phyloP scores from a whole-genome alignment of 2,329 filamentous ascomycete genomes.

The Helotiales sp. region DNA sequence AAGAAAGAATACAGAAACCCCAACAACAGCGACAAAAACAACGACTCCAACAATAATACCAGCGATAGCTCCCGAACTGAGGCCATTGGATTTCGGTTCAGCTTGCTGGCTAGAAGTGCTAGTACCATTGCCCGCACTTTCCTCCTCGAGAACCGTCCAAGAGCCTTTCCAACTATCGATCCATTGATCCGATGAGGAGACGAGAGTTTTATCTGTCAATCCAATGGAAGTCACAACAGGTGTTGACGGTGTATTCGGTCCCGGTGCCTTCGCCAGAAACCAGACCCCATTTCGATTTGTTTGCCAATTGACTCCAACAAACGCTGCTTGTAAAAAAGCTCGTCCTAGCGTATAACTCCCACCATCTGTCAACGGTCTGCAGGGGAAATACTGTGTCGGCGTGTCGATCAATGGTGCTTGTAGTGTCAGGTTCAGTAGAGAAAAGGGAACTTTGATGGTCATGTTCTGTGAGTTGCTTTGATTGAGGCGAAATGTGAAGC shows the following conservation, averaged over 20 bases:
- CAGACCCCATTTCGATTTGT: conserved; percentile 5
- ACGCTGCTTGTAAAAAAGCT: conserved; percentile 40
- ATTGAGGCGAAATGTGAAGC: conserved; percentile 36
- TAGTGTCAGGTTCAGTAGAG: conserved; percentile 20
- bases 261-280: conserved; percentile 35
- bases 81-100: background rate
- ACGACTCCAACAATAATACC: background rate
- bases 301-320: conserved; percentile 36
- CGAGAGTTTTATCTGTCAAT: conserved; percentile 8
- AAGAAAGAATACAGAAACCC: background rate
- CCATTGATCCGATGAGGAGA: conserved; percentile 14
- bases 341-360: conserved; percentile 32
- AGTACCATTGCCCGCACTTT: background rate
- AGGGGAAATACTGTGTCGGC: conserved; percentile 20
- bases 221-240: conserved; percentile 3
- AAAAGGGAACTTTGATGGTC: conserved; percentile 30
- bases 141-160: conserved; percentile 8
- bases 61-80: background rate
- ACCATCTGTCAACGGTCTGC: background rate
- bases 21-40: background rate
- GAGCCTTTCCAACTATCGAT: conserved; percentile 15
- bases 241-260: conserved; percentile 23
- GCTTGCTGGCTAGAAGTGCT: background rate
- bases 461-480: conserved; percentile 29
- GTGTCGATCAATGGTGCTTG: conserved; percentile 11